phyloP scores from a whole-genome alignment of 331 rosid genomes.

The Telfairia occidentalis region DNA sequence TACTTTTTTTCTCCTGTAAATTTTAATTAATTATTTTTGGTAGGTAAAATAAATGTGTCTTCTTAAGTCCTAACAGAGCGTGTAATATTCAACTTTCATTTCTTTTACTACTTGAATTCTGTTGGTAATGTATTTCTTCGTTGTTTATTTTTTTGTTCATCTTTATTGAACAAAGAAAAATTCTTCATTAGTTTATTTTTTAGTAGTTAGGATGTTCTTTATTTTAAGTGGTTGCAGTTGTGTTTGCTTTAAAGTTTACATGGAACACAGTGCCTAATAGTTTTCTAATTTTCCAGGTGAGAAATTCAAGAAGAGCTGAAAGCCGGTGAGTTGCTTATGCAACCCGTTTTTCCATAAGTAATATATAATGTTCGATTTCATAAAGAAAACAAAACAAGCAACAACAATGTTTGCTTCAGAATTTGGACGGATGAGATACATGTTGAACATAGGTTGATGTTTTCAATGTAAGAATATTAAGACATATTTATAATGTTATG shows the following conservation, averaged over 20 bases:
- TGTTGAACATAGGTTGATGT: neutral
- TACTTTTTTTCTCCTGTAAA: neutral
- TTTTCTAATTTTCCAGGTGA: constrained; percentile 32
- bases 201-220: neutral
- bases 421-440: neutral
- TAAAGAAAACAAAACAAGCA: neutral
- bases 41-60: neutral
- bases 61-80: no score
- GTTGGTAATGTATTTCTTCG: neutral
- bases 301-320: constrained; percentile 39
- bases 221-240: neutral
- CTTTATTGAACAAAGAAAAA: neutral
- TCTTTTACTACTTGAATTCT: neutral
- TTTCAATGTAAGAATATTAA: neutral
- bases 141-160: neutral
- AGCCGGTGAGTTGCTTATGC: constrained; percentile 39
- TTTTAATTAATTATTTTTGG: neutral
- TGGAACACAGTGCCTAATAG: constrained; percentile 16
- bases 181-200: neutral
- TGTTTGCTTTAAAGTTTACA: constrained; percentile 17
- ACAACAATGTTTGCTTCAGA: neutral
- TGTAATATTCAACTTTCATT: neutral
- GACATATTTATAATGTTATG: neutral
- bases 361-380: neutral
- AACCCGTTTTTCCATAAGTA: neutral